Evolutionary conservation across 495 filamentous ascomycete species (phyloP).

Genomic region (Lasiosphaeria miniovina): DNA sequence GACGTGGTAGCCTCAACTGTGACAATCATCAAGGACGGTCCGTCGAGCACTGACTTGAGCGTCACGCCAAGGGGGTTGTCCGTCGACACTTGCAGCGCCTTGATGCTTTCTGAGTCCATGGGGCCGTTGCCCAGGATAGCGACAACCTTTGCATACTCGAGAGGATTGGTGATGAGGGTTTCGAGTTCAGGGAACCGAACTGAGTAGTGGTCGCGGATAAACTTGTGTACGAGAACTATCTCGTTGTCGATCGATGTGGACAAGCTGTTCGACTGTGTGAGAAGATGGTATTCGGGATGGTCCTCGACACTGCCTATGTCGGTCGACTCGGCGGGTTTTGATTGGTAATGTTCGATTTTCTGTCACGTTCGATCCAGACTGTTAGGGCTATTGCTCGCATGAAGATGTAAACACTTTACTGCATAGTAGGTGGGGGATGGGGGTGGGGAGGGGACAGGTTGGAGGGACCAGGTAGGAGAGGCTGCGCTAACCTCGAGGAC

Average conservation of each 20-base stretch:
- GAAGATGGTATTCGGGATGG: constrained; percentile 79
- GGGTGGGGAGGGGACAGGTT: constrained; percentile 8
- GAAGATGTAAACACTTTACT: constrained; percentile 49
- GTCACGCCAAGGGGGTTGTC: constrained; percentile 74
- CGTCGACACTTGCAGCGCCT: constrained; percentile 62
- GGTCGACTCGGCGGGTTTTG: constrained; percentile 60
- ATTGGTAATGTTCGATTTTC: constrained; percentile 75
- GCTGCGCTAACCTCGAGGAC: constrained; percentile 67
- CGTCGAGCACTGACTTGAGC: constrained; percentile 76
- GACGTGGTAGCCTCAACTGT: constrained; percentile 93
- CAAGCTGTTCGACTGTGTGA: constrained; percentile 78
- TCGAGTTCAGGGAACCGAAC: constrained; percentile 94
- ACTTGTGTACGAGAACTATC: constrained; percentile 91
- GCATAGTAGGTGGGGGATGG: constrained; percentile 16
- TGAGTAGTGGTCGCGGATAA: constrained; percentile 92
- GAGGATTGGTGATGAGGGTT: constrained; percentile 81
- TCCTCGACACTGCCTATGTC: constrained; percentile 75
- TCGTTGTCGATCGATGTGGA: constrained; percentile 89
- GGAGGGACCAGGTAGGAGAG: constrained; percentile 10
- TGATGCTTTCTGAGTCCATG: constrained; percentile 79
- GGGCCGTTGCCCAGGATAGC: constrained; percentile 91
- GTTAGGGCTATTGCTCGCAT: constrained; percentile 56
- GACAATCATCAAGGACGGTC: constrained; percentile 89
- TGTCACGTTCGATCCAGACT: constrained; percentile 48
- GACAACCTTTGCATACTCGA: constrained; percentile 95